Percentiles rank a stretch among this genome's conserved stretches.
These are phyloP conservation scores for Aspergillus bombycis DNA, from an alignment of 2,329 filamentous ascomycete species.

Conservation along the genomic window DNA sequence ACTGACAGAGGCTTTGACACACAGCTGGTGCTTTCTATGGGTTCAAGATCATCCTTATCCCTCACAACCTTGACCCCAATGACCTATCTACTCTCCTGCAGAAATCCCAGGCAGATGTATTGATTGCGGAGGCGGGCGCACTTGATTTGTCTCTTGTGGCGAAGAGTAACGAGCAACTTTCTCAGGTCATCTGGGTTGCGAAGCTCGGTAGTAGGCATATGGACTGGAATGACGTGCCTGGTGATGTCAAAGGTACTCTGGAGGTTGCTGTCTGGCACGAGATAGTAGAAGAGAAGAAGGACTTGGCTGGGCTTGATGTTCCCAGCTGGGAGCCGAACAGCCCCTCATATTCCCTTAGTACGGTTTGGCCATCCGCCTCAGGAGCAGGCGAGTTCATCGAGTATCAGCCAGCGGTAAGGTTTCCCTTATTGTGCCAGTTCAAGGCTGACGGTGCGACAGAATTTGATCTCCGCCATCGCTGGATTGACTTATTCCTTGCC, in stretches of 20 bases:
- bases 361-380: conserved; percentile 44
- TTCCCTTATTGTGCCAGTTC: not conserved
- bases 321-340: conserved; percentile 62
- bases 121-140: conserved; percentile 84
- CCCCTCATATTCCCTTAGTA: conserved; percentile 49
- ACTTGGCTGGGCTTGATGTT: conserved; percentile 63
- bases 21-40: conserved; percentile 87
- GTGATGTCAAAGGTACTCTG: conserved; percentile 72
- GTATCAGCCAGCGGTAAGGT: conserved; percentile 69
- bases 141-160: conserved; percentile 77
- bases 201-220: conserved; percentile 89
- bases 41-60: conserved; percentile 80
- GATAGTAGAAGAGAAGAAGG: conserved; percentile 71
- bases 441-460: conserved; percentile 48
- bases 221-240: conserved; percentile 90
- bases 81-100: conserved; percentile 72
- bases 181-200: conserved; percentile 87
- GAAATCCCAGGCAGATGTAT: conserved; percentile 73
- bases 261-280: conserved; percentile 94
- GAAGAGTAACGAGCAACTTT: conserved; percentile 69
- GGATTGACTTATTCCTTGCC: conserved; percentile 78
- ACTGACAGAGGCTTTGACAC: conserved; percentile 19
- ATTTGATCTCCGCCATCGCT: conserved; percentile 84
- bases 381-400: conserved; percentile 71
- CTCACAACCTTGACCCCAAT: conserved; percentile 74